Evolutionary conservation across 768 basidiomycete genomes (phyloP), one percentile per base, ranked within the genome.

Genomic region (Amanita brunnescens): DNA sequence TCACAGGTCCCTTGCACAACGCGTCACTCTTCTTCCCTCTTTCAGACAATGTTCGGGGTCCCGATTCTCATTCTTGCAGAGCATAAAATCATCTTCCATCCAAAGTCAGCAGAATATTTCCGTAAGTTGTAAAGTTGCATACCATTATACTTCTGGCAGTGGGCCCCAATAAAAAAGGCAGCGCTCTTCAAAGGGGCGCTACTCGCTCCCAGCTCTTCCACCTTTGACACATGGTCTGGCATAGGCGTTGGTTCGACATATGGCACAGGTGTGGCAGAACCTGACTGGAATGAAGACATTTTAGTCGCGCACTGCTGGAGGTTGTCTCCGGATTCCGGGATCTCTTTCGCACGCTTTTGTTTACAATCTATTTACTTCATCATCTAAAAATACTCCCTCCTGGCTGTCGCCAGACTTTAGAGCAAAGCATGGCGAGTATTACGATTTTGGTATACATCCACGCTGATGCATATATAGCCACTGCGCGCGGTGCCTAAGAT

Each of bases 91-190:
- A 65, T 70, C 70, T 70, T 48, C 21, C 47, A 39, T 33, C 30
- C 9, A 37, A 13, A 38, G 24, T 45, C 20, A 55, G 34, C n/a
- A n/a, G n/a, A n/a, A n/a, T n/a, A n/a, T n/a, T n/a, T n/a, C n/a
- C n/a, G n/a, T n/a, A n/a, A n/a, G n/a, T n/a, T n/a, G n/a, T n/a
- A n/a, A n/a, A n/a, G n/a, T 21, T 13, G 70, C 87, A 47, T 54
- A 97, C 95, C 95, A 71, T 95, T 98, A 72, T 83, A 95, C 52
- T 92, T 89, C 69, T 91, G 91, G 80, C 95, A 99, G 65, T 91
- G 80, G 33, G 88, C 85, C 24, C 92, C 96, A 65, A 99, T 83
- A 72, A 97, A 97, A 80, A 97, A 98, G 6, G 91, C 87, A 1
- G 95, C 92, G 59, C 87, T 90, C 74, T 98, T 97, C 62, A 98